phyloP scores from a whole-genome alignment of 2,329 filamentous ascomycete genomes.

The Ophiognomonia clavigignenti-juglandacearum region DNA sequence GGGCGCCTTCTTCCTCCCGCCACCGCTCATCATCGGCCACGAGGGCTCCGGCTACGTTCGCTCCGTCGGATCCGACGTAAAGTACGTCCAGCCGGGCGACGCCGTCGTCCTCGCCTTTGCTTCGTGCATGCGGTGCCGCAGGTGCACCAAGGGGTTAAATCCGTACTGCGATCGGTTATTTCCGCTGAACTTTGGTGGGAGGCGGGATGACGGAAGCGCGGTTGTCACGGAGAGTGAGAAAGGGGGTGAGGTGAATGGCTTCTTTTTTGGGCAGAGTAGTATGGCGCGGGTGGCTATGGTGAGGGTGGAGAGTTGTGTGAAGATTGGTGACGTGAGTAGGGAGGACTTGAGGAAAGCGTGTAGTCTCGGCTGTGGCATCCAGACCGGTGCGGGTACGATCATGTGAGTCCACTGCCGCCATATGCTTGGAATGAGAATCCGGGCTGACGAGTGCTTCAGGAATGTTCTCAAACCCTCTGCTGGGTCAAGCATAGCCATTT shows the following conservation, averaged over 20 bases:
- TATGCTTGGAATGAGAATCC: no score
- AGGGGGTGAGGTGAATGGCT: neutral
- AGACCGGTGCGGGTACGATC: slow-evolving; percentile 8
- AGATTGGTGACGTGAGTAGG: slow-evolving; percentile 2
- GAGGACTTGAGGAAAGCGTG: slow-evolving; percentile 9
- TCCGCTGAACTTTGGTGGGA: slow-evolving; percentile 5
- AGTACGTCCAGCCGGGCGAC: slow-evolving; percentile 16
- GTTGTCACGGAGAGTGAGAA: neutral
- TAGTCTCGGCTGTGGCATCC: slow-evolving; percentile 10
- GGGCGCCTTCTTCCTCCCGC: slow-evolving; percentile 8
- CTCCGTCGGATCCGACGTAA: slow-evolving; percentile 16
- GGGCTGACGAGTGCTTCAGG: neutral
- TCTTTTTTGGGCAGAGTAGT: slow-evolving; percentile 14
- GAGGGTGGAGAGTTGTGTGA: slow-evolving; percentile 10
- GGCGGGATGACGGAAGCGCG: neutral
- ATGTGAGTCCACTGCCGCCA: slow-evolving; percentile 2
- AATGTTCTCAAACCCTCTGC: slow-evolving; percentile 11
- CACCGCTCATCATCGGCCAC: slow-evolving; percentile 14
- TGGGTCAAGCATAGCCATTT: slow-evolving; percentile 5
- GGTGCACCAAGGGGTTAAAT: neutral
- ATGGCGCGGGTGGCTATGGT: slow-evolving; percentile 9
- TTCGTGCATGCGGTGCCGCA: slow-evolving; percentile 6
- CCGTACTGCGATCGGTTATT: slow-evolving; percentile 6
- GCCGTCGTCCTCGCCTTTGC: slow-evolving; percentile 14
- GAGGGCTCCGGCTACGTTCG: slow-evolving; percentile 18